These are phyloP conservation scores for Euphrasia confusa DNA, from an alignment of 257 asterid genomes.

Conservation along the genomic window DNA sequence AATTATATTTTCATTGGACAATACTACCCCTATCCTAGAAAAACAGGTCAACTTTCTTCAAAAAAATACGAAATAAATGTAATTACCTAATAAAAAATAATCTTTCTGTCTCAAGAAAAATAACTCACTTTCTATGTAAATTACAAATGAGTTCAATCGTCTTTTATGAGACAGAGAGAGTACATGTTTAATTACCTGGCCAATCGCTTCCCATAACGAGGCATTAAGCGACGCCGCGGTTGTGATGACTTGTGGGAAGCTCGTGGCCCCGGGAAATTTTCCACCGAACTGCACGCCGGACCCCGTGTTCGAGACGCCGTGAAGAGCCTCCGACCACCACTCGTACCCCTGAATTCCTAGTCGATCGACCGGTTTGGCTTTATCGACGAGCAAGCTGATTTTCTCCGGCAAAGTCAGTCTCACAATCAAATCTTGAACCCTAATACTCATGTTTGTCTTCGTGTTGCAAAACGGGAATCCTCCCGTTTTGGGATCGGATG, in stretches of 20 bases:
- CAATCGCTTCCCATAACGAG: conserved; percentile 76
- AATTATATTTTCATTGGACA: too few species aligned
- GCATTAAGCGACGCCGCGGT: conserved; percentile 73
- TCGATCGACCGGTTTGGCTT: conserved; percentile 74
- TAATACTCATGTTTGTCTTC: conserved; percentile 40
- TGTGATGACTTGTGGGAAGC: conserved; percentile 89
- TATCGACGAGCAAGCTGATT: conserved; percentile 53
- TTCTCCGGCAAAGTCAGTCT: conserved; percentile 67
- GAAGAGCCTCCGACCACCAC: conserved; percentile 99
- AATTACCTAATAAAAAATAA: too few species aligned
- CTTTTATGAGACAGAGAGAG: too few species aligned
- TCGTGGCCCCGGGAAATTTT: conserved; percentile 67
- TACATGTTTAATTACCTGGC: conserved; percentile 40
- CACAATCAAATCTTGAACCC: conserved; percentile 61
- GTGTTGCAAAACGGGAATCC: conserved; percentile 44
- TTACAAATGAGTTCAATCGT: too few species aligned
- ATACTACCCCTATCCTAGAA: too few species aligned
- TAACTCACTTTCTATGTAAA: too few species aligned
- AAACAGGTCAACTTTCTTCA: too few species aligned
- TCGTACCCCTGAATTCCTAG: conserved; percentile 69
- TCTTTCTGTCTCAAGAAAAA: too few species aligned
- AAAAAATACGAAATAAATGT: too few species aligned
- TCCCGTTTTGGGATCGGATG: conserved; percentile 35
- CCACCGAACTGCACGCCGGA: conserved; percentile 73
- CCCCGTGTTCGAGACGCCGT: conserved; percentile 73